These are phyloP conservation scores for Drechslerella coelobrocha DNA, from an alignment of 2,329 filamentous ascomycete genomes.

Conservation along the genomic window DNA sequence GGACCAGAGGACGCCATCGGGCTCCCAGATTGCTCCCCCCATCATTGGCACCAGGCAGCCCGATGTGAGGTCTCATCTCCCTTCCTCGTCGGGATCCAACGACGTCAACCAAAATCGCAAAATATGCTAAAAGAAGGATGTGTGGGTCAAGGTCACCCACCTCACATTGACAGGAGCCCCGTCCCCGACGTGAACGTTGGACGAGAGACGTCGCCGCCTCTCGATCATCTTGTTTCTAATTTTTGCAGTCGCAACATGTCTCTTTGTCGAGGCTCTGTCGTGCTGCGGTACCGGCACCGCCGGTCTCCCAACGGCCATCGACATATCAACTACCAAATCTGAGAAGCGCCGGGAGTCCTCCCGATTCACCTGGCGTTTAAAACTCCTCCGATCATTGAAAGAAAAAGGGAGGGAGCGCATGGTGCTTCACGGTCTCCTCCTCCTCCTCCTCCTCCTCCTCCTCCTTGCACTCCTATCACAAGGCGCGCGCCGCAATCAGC, in stretches of 20 bases:
- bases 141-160: constrained; percentile 40
- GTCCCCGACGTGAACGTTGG: background rate
- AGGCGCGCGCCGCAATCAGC: constrained; percentile 16
- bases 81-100: constrained; percentile 48
- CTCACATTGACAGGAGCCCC: constrained; percentile 41
- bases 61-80: constrained; percentile 49
- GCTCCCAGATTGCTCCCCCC: constrained; percentile 19
- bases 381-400: background rate
- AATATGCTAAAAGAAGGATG: constrained; percentile 31
- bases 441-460: background rate
- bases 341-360: constrained; percentile 31
- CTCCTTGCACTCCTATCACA: background rate
- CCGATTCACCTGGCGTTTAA: constrained; percentile 30
- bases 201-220: background rate
- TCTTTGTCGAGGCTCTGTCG: constrained; percentile 12
- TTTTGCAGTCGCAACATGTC: constrained; percentile 19
- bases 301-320: background rate
- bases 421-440: constrained; percentile 10
- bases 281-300: constrained; percentile 1
- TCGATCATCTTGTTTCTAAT: constrained; percentile 34
- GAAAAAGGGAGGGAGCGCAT: constrained; percentile 15
- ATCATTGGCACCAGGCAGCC: constrained; percentile 42
- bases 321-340: background rate
- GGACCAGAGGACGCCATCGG: constrained; percentile 21
- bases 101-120: constrained; percentile 39